Conservation (phyloP, 2,329 filamentous ascomycete genomes). For the Zelopaecilomyces penicillatus region DNA sequence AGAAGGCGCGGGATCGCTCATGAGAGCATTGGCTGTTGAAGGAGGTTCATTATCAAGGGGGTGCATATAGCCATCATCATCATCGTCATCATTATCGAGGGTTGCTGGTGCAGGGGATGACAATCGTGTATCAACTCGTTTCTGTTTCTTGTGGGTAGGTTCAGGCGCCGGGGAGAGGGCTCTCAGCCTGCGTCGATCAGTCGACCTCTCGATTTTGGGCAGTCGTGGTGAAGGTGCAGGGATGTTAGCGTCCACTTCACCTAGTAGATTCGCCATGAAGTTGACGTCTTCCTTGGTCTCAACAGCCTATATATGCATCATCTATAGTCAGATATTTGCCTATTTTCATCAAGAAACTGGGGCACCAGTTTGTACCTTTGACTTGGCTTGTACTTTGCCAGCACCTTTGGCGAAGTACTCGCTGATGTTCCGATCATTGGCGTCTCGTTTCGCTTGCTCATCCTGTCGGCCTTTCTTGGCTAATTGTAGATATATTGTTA, state of each 20-base stretch:
- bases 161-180: slow-evolving; percentile 65
- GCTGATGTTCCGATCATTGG: slow-evolving; percentile 83
- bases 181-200: slow-evolving; percentile 69
- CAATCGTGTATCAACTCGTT: slow-evolving; percentile 41
- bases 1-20: slow-evolving; percentile 79
- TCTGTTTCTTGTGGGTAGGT: slow-evolving; percentile 48
- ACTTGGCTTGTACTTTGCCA: slow-evolving; percentile 58
- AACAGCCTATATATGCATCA: slow-evolving; percentile 43
- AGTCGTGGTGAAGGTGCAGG: slow-evolving; percentile 45
- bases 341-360: too few species aligned
- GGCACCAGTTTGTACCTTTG: slow-evolving; percentile 54
- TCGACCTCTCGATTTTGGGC: slow-evolving; percentile 59
- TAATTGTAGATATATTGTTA: slow-evolving; percentile 23
- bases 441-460: slow-evolving; percentile 75
- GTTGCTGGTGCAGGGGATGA: slow-evolving; percentile 37
- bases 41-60: slow-evolving; percentile 53
- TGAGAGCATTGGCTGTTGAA: slow-evolving; percentile 46
- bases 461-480: slow-evolving; percentile 84
- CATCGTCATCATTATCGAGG: slow-evolving; percentile 38
- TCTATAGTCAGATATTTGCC: not conserved
- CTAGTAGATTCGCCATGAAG: slow-evolving; percentile 77
- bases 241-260: slow-evolving; percentile 75
- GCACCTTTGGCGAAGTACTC: slow-evolving; percentile 86
- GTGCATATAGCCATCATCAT: slow-evolving; percentile 49
- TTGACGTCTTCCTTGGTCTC: slow-evolving; percentile 82